Percentiles rank a stretch among this genome's conserved stretches.
Conservation (phyloP, 495 filamentous ascomycete genomes). For the Neurospora sp. region DNA sequence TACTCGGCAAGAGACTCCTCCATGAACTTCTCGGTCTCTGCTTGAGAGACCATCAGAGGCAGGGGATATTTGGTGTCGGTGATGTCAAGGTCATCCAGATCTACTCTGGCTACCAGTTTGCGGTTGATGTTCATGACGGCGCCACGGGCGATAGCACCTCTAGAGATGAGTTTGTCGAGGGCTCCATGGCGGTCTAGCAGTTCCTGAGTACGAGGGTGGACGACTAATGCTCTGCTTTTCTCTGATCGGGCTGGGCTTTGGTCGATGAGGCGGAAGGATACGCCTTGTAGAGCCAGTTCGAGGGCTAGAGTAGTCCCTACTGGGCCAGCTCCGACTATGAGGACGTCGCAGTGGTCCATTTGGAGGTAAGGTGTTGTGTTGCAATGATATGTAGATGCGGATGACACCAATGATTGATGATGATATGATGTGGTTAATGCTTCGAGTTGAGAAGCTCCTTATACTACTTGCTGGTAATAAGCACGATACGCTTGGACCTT, state of each 20-base stretch:
- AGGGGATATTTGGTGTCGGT: conserved; percentile 26
- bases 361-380: background rate
- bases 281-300: conserved; percentile 23
- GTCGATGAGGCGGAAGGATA: conserved; percentile 35
- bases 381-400: background rate
- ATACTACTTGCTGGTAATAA: background rate
- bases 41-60: conserved; percentile 32
- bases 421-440: background rate
- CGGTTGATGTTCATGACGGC: conserved; percentile 24
- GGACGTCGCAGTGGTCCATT: conserved; percentile 23
- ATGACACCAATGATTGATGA: background rate
- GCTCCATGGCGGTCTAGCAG: conserved; percentile 35
- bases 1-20: conserved; percentile 26
- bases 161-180: conserved; percentile 18
- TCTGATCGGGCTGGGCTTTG: conserved; percentile 23
- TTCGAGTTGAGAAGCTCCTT: too few relatives aligned
- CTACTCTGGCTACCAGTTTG: conserved; percentile 12
- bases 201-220: conserved; percentile 36
- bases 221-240: conserved; percentile 33
- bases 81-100: conserved; percentile 19
- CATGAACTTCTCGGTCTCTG: conserved; percentile 30
- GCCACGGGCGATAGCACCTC: conserved; percentile 20
- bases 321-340: conserved; percentile 28
- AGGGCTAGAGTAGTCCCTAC: conserved; percentile 24
- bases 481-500: background rate